Evolutionary conservation across 2,329 filamentous ascomycete species (phyloP).

Genomic region (Alternaria sp.): DNA sequence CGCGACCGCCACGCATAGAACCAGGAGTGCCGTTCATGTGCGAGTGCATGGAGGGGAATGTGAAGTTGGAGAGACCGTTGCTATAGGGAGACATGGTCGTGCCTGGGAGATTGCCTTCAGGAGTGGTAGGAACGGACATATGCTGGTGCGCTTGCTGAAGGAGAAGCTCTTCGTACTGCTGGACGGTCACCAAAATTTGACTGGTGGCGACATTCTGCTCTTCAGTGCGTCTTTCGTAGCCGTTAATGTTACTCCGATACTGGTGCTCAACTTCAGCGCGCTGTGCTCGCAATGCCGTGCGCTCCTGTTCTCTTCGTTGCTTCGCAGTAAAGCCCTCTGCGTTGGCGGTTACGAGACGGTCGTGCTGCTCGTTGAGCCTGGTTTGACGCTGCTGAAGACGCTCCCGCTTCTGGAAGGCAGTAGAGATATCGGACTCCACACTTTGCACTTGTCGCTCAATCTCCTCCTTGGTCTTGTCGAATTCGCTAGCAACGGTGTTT

Average conservation of each 20-base stretch:
- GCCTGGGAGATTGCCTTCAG: slow-evolving; percentile 67
- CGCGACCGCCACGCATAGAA: slow-evolving; percentile 51
- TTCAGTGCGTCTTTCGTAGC: slow-evolving; percentile 49
- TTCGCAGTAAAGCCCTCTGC: slow-evolving; percentile 70
- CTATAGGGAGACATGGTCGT: slow-evolving; percentile 53
- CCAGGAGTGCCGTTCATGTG: slow-evolving; percentile 45
- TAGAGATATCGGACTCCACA: slow-evolving; percentile 70
- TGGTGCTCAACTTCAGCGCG: slow-evolving; percentile 48
- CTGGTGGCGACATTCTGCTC: slow-evolving; percentile 48
- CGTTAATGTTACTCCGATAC: slow-evolving; percentile 50
- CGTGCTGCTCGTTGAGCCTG: slow-evolving; percentile 76
- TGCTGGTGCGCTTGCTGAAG: slow-evolving; percentile 50
- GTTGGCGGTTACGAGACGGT: slow-evolving; percentile 74
- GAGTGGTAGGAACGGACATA: slow-evolving; percentile 59
- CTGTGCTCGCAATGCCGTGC: slow-evolving; percentile 47
- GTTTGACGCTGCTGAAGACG: slow-evolving; percentile 74
- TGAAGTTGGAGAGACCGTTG: slow-evolving; percentile 48
- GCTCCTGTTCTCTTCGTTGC: slow-evolving; percentile 55
- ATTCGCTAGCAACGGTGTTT: slow-evolving; percentile 61
- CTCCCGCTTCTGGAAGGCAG: slow-evolving; percentile 73
- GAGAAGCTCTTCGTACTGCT: slow-evolving; percentile 52
- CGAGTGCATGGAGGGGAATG: slow-evolving; percentile 45
- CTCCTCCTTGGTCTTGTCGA: slow-evolving; percentile 68
- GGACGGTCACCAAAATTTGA: slow-evolving; percentile 47
- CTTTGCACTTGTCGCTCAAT: slow-evolving; percentile 70